These are phyloP conservation scores for Musa balbisiana DNA, from an alignment of 202 grass and related monocot species.

Conservation along the genomic window DNA sequence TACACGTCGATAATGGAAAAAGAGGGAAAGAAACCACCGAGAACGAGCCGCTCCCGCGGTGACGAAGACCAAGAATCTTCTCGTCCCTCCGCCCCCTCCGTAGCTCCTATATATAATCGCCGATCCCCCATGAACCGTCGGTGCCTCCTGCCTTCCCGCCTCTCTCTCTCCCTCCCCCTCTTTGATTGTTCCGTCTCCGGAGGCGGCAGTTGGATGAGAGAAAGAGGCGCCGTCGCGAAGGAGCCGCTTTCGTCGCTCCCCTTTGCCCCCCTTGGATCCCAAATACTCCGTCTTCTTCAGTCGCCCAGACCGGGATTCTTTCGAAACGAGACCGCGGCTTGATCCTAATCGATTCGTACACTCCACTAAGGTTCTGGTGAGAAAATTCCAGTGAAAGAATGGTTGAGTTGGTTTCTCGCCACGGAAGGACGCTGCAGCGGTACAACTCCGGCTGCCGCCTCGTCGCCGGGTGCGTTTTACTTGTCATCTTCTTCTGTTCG, in stretches of 20 bases:
- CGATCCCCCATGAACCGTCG: neutral
- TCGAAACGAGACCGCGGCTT: too few species aligned
- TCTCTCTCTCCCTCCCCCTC: neutral
- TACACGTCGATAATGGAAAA: neutral
- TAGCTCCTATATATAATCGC: neutral
- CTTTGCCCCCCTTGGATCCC: neutral
- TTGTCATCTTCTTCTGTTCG: neutral
- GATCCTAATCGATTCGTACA: too few species aligned
- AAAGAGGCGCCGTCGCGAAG: neutral
- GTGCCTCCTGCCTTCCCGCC: neutral
- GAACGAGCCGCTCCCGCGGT: neutral
- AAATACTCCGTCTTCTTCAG: neutral
- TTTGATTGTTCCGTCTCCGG: neutral
- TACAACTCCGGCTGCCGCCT: conserved; percentile 60
- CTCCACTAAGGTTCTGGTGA: neutral
- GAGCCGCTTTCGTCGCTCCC: neutral
- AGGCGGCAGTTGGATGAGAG: neutral
- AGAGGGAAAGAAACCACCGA: neutral
- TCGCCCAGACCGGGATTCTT: too few species aligned
- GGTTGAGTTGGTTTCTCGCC: conserved; percentile 65
- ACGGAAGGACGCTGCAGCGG: conserved; percentile 69
- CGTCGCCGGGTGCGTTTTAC: conserved; percentile 46
- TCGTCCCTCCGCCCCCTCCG: neutral
- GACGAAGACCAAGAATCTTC: neutral
- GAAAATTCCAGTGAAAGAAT: conserved; percentile 24